Conservation (phyloP, 306 rosid species). For the Quercus wislizeni region DNA sequence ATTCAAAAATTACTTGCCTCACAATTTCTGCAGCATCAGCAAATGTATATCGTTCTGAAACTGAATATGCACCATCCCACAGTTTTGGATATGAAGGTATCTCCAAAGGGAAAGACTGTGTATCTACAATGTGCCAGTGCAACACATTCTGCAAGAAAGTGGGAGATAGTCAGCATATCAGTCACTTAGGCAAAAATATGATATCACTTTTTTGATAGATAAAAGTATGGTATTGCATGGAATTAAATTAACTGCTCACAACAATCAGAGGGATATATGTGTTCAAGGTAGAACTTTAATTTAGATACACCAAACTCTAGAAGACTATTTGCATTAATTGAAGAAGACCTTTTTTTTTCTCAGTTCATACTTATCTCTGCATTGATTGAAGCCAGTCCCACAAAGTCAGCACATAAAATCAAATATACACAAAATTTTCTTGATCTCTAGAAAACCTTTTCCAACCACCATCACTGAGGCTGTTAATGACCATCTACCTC, state of each 20-base stretch:
- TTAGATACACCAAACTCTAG: background rate
- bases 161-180: background rate
- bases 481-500: background rate
- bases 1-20: constrained; percentile 20
- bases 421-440: background rate
- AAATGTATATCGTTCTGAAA: constrained; percentile 32
- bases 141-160: constrained; percentile 35
- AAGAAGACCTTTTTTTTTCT: background rate
- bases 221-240: background rate
- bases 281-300: background rate
- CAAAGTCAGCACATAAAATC: background rate
- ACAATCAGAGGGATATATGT: background rate
- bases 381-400: background rate
- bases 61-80: constrained; percentile 45
- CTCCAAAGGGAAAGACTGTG: constrained; percentile 46
- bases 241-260: background rate
- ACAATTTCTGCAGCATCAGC: constrained; percentile 42
- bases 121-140: constrained; percentile 52
- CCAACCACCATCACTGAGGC: background rate
- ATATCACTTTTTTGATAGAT: background rate
- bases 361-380: background rate
- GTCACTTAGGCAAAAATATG: background rate
- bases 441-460: background rate
- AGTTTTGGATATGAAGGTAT: constrained; percentile 46
- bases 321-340: background rate